Percentiles rank a stretch among this genome's conserved stretches.
phyloP scores from a whole-genome alignment of 164 flowering plant species.

The Paratinospora sagittata region DNA sequence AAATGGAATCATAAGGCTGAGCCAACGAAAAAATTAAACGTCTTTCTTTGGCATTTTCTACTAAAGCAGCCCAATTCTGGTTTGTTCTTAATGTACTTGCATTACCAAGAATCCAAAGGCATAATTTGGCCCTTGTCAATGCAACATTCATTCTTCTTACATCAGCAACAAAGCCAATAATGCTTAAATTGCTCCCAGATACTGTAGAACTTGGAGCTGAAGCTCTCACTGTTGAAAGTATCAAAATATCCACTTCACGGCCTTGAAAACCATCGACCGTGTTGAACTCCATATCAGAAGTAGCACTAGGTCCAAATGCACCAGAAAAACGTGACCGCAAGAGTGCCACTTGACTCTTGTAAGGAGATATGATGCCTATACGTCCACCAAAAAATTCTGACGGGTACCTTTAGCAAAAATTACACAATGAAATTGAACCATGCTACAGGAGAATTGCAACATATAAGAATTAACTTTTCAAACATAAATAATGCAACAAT shows the following conservation, averaged over 20 bases:
- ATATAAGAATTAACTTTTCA: neutral
- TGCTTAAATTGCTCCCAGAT: conserved; percentile 32
- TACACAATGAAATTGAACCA: neutral
- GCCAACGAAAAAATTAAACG: conserved; percentile 43
- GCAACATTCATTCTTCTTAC: conserved; percentile 98
- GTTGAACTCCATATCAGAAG: conserved; percentile 77
- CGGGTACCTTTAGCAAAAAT: conserved; percentile 47
- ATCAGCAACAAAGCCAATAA: conserved; percentile 95
- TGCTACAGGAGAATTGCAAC: neutral
- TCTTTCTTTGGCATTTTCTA: conserved; percentile 72
- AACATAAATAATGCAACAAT: conserved; percentile 1
- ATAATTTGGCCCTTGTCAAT: conserved; percentile 77
- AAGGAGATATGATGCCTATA: conserved; percentile 89
- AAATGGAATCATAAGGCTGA: conserved; percentile 53
- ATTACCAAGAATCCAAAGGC: conserved; percentile 89
- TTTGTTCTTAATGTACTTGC: conserved; percentile 61
- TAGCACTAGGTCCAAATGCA: conserved; percentile 65
- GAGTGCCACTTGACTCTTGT: conserved; percentile 73
- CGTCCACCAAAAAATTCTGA: conserved; percentile 68
- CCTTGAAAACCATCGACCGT: conserved; percentile 99
- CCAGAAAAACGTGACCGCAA: conserved; percentile 68
- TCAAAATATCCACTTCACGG: conserved; percentile 84
- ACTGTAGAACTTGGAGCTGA: conserved; percentile 28
- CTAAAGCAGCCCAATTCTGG: conserved; percentile 70
- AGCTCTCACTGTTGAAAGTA: conserved; percentile 92